Percentiles rank a stretch among this genome's conserved stretches.
Evolutionary conservation across 257 asterid genomes (phyloP).

Genomic region (Cruciata laevipes): DNA sequence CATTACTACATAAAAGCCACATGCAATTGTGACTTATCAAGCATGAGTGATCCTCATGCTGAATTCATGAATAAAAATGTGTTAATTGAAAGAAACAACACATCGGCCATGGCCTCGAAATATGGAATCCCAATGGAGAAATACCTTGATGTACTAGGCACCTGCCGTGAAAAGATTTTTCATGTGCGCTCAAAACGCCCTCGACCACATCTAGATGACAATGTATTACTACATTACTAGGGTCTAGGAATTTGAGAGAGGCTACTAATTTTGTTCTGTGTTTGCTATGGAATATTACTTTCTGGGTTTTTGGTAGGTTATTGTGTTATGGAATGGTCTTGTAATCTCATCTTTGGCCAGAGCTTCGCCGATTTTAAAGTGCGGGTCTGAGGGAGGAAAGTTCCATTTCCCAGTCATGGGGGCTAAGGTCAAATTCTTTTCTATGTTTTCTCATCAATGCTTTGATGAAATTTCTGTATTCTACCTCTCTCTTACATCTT

Average conservation of each 20-base stretch:
- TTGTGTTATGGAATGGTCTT: conserved; percentile 97
- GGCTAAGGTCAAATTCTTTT: conserved; percentile 47
- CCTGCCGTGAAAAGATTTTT: conserved; percentile 54
- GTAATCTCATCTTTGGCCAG: conserved; percentile 82
- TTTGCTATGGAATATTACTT: conserved; percentile 2
- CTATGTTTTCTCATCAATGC: background rate
- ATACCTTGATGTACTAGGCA: conserved; percentile 58
- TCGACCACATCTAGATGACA: conserved; percentile 82
- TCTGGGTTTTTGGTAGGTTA: conserved; percentile 46
- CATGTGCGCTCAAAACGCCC: too few relatives aligned
- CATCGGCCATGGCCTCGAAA: conserved; percentile 68
- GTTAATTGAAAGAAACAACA: conserved; percentile 60
- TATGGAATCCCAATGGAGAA: conserved; percentile 45
- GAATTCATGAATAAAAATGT: conserved; percentile 87
- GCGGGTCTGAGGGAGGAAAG: conserved; percentile 53
- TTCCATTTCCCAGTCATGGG: conserved; percentile 69
- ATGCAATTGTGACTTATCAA: conserved; percentile 87
- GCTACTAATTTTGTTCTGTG: background rate
- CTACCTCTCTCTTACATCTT: background rate
- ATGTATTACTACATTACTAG: conserved; percentile 40
- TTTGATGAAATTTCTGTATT: background rate
- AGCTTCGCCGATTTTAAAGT: conserved; percentile 72
- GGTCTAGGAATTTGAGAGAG: background rate
- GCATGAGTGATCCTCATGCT: conserved; percentile 80
- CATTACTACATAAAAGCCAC: conserved; percentile 76